Evolutionary conservation across 1,284 basidiomycete genomes (phyloP).

Genomic region (Ustilago loliicola): DNA sequence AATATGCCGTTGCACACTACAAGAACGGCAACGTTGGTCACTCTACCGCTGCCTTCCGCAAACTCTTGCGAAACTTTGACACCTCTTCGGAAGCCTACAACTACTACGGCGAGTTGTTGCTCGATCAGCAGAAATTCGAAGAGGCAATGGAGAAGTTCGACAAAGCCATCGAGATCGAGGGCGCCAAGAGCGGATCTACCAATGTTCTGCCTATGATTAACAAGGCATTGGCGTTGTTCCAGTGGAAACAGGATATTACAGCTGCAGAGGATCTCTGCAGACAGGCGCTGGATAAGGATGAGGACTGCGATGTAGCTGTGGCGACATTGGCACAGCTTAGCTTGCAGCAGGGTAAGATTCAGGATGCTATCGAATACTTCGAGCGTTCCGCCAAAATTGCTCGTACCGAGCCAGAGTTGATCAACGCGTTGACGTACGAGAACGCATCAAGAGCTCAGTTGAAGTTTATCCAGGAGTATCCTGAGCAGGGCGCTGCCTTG

Average conservation of each 20-base stretch:
- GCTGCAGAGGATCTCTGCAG: slow-evolving; percentile 87
- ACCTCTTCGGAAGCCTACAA: slow-evolving; percentile 70
- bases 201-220: slow-evolving; percentile 83
- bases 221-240: slow-evolving; percentile 94
- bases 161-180: slow-evolving; percentile 89
- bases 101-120: slow-evolving; percentile 88
- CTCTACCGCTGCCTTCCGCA: slow-evolving; percentile 89
- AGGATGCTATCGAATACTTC: slow-evolving; percentile 89
- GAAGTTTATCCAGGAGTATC: slow-evolving; percentile 67
- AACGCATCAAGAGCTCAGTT: slow-evolving; percentile 72
- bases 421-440: slow-evolving; percentile 89
- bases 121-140: slow-evolving; percentile 90
- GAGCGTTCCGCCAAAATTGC: slow-evolving; percentile 86
- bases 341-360: slow-evolving; percentile 90
- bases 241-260: slow-evolving; percentile 91
- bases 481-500: slow-evolving; percentile 64
- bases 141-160: slow-evolving; percentile 98
- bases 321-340: slow-evolving; percentile 94
- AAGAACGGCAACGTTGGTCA: slow-evolving; percentile 83
- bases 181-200: slow-evolving; percentile 63
- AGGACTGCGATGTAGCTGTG: slow-evolving; percentile 95
- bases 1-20: slow-evolving; percentile 96
- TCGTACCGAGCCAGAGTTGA: slow-evolving; percentile 89
- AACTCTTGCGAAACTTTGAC: slow-evolving; percentile 63
- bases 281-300: slow-evolving; percentile 84